These are phyloP conservation scores for Dioscorea zingiberensis DNA, from an alignment of 106 monocot genomes.

Conservation along the genomic window DNA sequence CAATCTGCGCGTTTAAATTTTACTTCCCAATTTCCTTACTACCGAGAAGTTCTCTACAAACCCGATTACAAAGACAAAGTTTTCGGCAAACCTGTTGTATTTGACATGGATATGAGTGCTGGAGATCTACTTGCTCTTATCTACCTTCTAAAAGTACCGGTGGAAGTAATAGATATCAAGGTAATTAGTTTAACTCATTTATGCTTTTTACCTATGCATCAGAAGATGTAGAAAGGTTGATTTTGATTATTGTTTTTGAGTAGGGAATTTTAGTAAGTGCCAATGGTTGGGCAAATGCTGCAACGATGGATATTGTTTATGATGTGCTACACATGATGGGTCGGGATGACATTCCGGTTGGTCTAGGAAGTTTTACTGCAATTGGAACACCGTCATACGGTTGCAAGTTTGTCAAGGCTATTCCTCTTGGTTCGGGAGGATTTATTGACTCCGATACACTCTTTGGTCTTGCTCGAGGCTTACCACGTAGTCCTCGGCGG, in stretches of 20 bases:
- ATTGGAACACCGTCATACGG: constrained; percentile 38
- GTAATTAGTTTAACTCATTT: constrained; percentile 12
- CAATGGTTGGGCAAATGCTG: constrained; percentile 86
- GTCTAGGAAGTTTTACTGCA: constrained; percentile 62
- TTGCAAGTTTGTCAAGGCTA: constrained; percentile 56
- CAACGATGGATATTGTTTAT: constrained; percentile 80
- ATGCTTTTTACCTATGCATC: background rate
- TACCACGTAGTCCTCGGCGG: constrained; percentile 89
- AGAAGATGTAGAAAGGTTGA: background rate
- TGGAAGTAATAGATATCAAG: constrained; percentile 69
- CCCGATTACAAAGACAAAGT: constrained; percentile 38
- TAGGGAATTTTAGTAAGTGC: constrained; percentile 72
- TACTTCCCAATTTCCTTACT: constrained; percentile 54
- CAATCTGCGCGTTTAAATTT: constrained; percentile 74
- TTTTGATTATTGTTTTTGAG: background rate
- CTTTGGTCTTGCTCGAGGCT: constrained; percentile 59
- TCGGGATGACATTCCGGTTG: constrained; percentile 88
- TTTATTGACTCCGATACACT: constrained; percentile 86
- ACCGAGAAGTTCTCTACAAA: constrained; percentile 42
- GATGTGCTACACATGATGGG: constrained; percentile 97
- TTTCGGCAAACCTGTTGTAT: constrained; percentile 60
- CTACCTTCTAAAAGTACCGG: constrained; percentile 75
- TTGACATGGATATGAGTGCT: constrained; percentile 95
- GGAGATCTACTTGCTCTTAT: constrained; percentile 84
- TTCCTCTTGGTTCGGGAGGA: constrained; percentile 86